Evolutionary conservation across 805 yeast genomes (phyloP).

Genomic region (Barnettozyma populi): DNA sequence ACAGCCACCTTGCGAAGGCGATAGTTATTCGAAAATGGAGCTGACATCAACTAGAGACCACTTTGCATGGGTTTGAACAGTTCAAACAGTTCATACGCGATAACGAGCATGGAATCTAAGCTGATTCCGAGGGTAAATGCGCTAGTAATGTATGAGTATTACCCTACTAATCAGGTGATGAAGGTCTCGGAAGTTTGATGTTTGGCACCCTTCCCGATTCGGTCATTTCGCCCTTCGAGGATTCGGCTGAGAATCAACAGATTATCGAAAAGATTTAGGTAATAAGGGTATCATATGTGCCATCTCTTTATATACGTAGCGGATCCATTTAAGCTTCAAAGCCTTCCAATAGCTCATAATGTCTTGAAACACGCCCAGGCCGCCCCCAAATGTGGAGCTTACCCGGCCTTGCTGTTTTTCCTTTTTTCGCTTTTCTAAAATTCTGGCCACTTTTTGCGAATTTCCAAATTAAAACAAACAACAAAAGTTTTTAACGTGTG

Average conservation of each 20-base stretch:
- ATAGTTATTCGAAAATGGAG: constrained; percentile 17
- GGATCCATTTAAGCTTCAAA: too few relatives aligned
- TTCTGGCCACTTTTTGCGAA: constrained; percentile 8
- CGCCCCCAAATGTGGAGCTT: not conserved
- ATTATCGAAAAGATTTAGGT: not conserved
- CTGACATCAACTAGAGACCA: not conserved
- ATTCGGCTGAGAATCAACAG: too few relatives aligned
- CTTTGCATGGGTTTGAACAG: too few relatives aligned
- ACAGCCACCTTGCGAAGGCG: constrained; percentile 23
- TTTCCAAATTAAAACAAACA: constrained; percentile 3
- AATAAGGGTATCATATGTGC: too few relatives aligned
- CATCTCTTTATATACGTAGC: too few relatives aligned
- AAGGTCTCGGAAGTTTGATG: not conserved
- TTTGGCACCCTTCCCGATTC: constrained; percentile 1
- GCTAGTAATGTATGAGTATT: too few relatives aligned
- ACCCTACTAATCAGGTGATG: not conserved
- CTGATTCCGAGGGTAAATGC: not conserved
- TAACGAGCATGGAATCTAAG: not conserved
- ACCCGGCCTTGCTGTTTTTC: constrained; percentile 1
- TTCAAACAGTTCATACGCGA: not conserved
- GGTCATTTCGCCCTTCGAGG: not conserved
- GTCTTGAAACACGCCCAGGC: too few relatives aligned
- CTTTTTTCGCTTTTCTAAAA: constrained; percentile 1
- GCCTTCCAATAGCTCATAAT: too few relatives aligned
- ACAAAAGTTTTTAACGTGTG: constrained; percentile 4